Evolutionary conservation across 2,329 filamentous ascomycete genomes (phyloP).

Genomic region (Aspergillus tanneri): DNA sequence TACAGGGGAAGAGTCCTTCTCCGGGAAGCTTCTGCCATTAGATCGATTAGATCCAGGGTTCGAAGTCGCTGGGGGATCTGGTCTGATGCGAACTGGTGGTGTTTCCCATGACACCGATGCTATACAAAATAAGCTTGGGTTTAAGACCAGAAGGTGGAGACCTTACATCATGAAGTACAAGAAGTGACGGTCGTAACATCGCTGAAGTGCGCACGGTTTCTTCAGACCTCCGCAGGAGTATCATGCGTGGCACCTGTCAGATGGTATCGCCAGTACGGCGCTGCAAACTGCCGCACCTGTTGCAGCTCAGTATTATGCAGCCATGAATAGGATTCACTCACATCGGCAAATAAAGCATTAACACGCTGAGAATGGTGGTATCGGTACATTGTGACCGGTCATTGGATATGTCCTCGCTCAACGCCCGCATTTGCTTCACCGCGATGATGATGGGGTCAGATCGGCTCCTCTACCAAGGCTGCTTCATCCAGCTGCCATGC

Average conservation of each 20-base stretch:
- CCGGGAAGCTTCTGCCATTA: slow-evolving; percentile 4
- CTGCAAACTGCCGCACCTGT: slow-evolving; percentile 8
- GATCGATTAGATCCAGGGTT: background rate
- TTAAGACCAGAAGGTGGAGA: background rate
- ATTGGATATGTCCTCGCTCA: slow-evolving; percentile 1
- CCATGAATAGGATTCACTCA: background rate
- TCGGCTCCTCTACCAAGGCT: background rate
- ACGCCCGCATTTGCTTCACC: slow-evolving; percentile 4
- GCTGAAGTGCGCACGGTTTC: background rate
- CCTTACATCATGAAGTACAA: slow-evolving; percentile 12
- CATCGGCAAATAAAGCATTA: slow-evolving; percentile 12
- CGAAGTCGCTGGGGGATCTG: slow-evolving; percentile 3
- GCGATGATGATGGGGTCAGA: slow-evolving; percentile 6
- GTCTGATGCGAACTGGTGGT: slow-evolving; percentile 6
- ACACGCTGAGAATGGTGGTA: slow-evolving; percentile 5
- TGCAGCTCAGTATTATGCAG: no score
- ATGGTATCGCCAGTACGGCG: slow-evolving; percentile 9
- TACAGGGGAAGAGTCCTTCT: slow-evolving; percentile 5
- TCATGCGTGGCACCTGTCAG: slow-evolving; percentile 7
- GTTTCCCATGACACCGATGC: slow-evolving; percentile 10
- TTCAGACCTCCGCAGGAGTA: slow-evolving; percentile 5
- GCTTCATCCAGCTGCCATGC: background rate
- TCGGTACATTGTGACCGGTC: background rate
- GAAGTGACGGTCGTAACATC: background rate
- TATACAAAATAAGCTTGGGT: background rate